Base-by-base conservation (phyloP, 2,329 filamentous ascomycete species). In the Cordyceps cateniannulata region DNA sequence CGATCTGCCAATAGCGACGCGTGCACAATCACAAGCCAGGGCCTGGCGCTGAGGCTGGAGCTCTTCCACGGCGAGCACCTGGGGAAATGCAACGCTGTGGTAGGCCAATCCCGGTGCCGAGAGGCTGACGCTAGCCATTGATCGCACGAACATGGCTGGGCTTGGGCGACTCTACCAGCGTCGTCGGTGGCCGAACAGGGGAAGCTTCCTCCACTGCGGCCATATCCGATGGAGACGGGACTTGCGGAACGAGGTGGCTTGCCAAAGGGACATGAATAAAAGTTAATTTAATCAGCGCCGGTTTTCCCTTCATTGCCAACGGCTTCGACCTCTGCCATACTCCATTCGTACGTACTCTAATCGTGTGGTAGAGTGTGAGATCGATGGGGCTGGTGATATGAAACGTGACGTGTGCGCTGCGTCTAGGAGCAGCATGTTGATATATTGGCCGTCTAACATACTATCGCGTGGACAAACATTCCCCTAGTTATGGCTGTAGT, bases 91-190 rank as follows among this genome's bases (percentile, higher is more conserved):
- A 12, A 56, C 48, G 54, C 57, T 58, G 53, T 65, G 63, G 63
- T 65, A 64, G 62, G 63, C 60, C 60, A 59, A 62, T 48, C 40
- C 16, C 32, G 20, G 20, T 48, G 29, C n/a, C n/a, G 51, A 61
- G 59, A 53, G 47, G 59, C 60, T 45, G 47, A 45, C 57, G 53
- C 60, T 61, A 58, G 7, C n/a, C n/a, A 18, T 22, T 40, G 38
- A 47, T 57, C 40, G 48, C 27, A 53, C 29, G 24, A 50, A 20
- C 29, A 45, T 59, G 58, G 49, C 50, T 60, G 57, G 24, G 40
- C 50, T 48, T 54, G 57, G 18, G 48, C 49, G 38, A 48, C 47
- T 53, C 12, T 38, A 53, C 47, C 56, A 20, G 20, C 18, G 9
- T 49, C 16, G 9, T 51, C 25, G 47, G 56, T 32, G n/a, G 35